phyloP scores from a whole-genome alignment of 2,329 filamentous ascomycete species.

The Ustulina deusta region DNA sequence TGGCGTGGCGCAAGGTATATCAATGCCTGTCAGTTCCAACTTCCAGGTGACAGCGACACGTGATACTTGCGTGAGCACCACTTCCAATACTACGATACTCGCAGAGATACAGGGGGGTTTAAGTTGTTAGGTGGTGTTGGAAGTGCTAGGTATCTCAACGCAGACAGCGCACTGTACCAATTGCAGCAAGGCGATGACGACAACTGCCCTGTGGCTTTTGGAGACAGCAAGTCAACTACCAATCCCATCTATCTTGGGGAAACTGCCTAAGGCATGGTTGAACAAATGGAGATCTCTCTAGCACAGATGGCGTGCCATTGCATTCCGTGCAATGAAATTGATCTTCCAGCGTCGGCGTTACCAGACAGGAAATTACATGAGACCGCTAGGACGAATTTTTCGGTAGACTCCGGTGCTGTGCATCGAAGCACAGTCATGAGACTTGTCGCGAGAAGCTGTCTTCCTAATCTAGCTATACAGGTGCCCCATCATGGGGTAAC shows the following conservation, averaged over 20 bases:
- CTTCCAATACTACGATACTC: slow-evolving; percentile 15
- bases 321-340: slow-evolving; percentile 25
- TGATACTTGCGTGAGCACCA: slow-evolving; percentile 33
- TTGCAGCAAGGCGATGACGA: slow-evolving; percentile 10
- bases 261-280: neutral
- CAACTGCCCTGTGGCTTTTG: neutral
- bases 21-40: slow-evolving; percentile 7
- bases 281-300: slow-evolving; percentile 13
- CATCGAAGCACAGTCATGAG: slow-evolving; percentile 44
- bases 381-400: slow-evolving; percentile 19
- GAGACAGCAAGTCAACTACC: slow-evolving; percentile 2
- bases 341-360: slow-evolving; percentile 11
- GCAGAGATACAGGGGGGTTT: slow-evolving; percentile 3
- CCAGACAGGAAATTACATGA: slow-evolving; percentile 20
- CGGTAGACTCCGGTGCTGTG: slow-evolving; percentile 44
- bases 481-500: slow-evolving; percentile 10
- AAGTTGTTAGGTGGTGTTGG: neutral
- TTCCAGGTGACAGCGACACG: slow-evolving; percentile 27
- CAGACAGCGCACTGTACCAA: neutral
- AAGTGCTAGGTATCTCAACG: slow-evolving; percentile 13
- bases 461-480: slow-evolving; percentile 6
- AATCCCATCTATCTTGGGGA: neutral
- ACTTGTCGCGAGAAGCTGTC: slow-evolving; percentile 14
- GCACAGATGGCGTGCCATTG: slow-evolving; percentile 24
- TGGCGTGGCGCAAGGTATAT: slow-evolving; percentile 10